A percentile compares a stretch with the other conserved stretches of the same genome.
phyloP scores from a whole-genome alignment of 2,329 filamentous ascomycete genomes.

The Penicillium sumatraense region DNA sequence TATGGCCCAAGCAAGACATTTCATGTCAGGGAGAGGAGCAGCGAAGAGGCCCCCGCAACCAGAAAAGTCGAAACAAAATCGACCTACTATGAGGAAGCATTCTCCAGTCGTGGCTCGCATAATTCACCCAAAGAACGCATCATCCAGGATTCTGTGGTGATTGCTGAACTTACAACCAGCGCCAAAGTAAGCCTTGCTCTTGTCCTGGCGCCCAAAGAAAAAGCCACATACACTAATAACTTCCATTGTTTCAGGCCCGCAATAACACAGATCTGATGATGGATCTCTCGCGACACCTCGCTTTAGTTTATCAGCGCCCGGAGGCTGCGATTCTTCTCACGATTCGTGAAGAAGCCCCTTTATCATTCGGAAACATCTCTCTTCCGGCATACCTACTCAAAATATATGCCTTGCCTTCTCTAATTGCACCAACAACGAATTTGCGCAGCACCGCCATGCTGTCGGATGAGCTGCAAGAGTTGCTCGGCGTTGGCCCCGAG shows the following conservation, averaged over 20 bases:
- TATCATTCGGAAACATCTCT: slow-evolving; percentile 75
- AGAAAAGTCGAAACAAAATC: background rate
- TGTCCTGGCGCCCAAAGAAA: background rate
- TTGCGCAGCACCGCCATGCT: slow-evolving; percentile 79
- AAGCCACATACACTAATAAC: slow-evolving; percentile 4
- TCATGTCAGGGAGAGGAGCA: slow-evolving; percentile 14
- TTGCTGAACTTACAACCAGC: slow-evolving; percentile 69
- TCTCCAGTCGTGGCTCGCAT: slow-evolving; percentile 41
- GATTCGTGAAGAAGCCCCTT: slow-evolving; percentile 74
- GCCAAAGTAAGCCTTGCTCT: slow-evolving; percentile 58
- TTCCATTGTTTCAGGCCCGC: slow-evolving; percentile 55
- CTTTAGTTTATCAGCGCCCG: slow-evolving; percentile 74
- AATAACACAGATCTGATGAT: slow-evolving; percentile 74
- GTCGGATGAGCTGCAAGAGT: slow-evolving; percentile 73
- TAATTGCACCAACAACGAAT: slow-evolving; percentile 75
- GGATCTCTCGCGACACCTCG: slow-evolving; percentile 68
- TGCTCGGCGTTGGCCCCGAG: slow-evolving; percentile 66
- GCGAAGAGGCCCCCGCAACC: slow-evolving; percentile 21
- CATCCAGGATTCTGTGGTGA: slow-evolving; percentile 61
- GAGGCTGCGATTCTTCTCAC: slow-evolving; percentile 75
- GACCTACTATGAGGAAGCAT: slow-evolving; percentile 45
- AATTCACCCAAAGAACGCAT: slow-evolving; percentile 52
- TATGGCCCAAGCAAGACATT: slow-evolving; percentile 20
- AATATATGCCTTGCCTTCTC: slow-evolving; percentile 70
- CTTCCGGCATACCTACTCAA: slow-evolving; percentile 80